These are phyloP conservation scores for Solanum chaucha DNA, from an alignment of 257 asterid species.

Conservation along the genomic window DNA sequence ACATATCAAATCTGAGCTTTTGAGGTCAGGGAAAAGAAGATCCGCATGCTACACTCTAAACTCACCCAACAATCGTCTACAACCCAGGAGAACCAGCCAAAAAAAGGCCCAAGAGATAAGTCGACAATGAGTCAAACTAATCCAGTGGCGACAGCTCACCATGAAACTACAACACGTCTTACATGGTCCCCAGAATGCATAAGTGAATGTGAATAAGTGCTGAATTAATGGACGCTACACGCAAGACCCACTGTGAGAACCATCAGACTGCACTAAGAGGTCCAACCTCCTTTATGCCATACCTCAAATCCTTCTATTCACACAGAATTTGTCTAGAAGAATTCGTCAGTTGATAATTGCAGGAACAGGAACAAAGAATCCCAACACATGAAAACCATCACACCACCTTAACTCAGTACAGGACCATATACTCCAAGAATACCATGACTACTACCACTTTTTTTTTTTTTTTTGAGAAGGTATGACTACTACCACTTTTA, in stretches of 20 bases:
- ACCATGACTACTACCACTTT: background rate
- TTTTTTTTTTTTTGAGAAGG: no score
- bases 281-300: background rate
- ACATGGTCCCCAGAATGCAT: background rate
- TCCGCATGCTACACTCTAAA: background rate
- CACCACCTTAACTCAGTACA: background rate
- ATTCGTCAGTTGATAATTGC: background rate
- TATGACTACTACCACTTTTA: background rate
- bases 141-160: background rate
- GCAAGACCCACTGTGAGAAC: background rate
- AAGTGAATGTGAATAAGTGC: background rate
- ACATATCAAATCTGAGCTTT: background rate
- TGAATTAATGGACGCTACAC: background rate
- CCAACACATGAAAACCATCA: background rate
- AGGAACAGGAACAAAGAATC: background rate
- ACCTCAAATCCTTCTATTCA: background rate
- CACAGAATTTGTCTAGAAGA: background rate
- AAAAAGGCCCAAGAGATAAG: background rate
- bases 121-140: background rate
- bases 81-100: background rate
- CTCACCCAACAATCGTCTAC: background rate
- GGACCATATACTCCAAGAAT: background rate
- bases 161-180: background rate
- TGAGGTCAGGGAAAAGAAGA: background rate
- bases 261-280: background rate